Conservation (phyloP, 1,284 basidiomycete genomes). For the Tylopilus sp. region DNA sequence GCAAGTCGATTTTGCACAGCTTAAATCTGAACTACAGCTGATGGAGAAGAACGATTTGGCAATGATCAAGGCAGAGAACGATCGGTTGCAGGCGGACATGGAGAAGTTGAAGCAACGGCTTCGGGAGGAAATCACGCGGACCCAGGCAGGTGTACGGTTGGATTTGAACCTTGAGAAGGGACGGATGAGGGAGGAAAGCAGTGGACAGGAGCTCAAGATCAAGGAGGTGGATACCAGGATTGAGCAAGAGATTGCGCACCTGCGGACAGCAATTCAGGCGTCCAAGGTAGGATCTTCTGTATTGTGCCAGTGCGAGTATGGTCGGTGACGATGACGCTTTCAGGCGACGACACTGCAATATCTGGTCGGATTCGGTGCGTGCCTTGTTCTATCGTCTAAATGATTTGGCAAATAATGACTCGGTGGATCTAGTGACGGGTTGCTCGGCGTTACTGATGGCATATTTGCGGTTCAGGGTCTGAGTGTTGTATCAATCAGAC, state of each 20-base stretch:
- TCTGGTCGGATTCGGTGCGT: slow-evolving; percentile 84
- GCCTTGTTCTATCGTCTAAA: not conserved
- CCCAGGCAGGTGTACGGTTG: slow-evolving; percentile 94
- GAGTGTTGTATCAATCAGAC: slow-evolving; percentile 1
- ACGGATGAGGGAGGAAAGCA: slow-evolving; percentile 93
- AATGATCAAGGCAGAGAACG: slow-evolving; percentile 96
- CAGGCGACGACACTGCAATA: slow-evolving; percentile 88
- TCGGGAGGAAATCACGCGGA: slow-evolving; percentile 91
- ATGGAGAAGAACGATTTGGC: slow-evolving; percentile 98
- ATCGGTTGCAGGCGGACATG: slow-evolving; percentile 91
- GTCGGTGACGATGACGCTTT: slow-evolving; percentile 9
- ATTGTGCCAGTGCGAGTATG: not conserved
- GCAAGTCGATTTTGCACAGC: slow-evolving; percentile 97
- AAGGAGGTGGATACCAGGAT: slow-evolving; percentile 99
- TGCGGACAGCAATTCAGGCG: slow-evolving; percentile 92
- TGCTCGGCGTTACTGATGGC: slow-evolving; percentile 90
- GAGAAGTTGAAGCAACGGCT: slow-evolving; percentile 97
- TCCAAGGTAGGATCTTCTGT: slow-evolving; percentile 74
- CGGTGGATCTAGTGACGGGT: slow-evolving; percentile 73
- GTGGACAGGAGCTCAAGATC: slow-evolving; percentile 95
- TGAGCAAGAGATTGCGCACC: slow-evolving; percentile 94
- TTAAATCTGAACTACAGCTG: slow-evolving; percentile 96
- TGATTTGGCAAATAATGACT: slow-evolving; percentile 21
- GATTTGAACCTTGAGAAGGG: slow-evolving; percentile 99
- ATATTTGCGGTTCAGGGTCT: slow-evolving; percentile 77